Percentiles rank a stretch among this genome's conserved stretches.
Conservation (phyloP, 352 stramenopile species). For the Phytophthora capsici region DNA sequence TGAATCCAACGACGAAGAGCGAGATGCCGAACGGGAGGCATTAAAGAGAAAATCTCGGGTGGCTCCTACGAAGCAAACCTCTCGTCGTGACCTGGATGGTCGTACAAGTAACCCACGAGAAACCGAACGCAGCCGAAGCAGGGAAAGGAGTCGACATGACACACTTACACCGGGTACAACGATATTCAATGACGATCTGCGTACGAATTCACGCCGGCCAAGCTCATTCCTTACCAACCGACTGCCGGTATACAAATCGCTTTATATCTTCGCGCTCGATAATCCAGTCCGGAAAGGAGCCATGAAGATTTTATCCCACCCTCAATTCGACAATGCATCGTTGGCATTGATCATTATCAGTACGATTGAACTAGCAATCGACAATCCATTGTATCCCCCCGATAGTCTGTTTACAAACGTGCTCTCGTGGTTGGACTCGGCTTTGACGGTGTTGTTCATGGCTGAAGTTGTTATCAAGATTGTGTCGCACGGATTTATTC, state of each 20-base stretch:
- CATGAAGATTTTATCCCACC: conserved; percentile 59
- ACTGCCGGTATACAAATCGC: conserved; percentile 39
- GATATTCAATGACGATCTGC: conserved; percentile 42
- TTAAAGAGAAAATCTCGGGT: conserved; percentile 43
- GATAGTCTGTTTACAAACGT: conserved; percentile 48
- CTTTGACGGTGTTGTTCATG: conserved; percentile 86
- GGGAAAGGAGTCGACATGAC: too few relatives aligned
- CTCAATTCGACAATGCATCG: conserved; percentile 79
- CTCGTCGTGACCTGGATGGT: conserved; percentile 18
- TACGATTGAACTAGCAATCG: conserved; percentile 73
- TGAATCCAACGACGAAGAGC: conserved; percentile 63
- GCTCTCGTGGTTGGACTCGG: conserved; percentile 69
- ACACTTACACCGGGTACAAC: conserved; percentile 7
- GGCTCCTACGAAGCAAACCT: conserved; percentile 19
- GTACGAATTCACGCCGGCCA: not conserved
- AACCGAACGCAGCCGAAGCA: conserved; percentile 10
- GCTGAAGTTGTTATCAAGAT: conserved; percentile 90
- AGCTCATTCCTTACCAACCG: conserved; percentile 14
- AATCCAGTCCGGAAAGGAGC: conserved; percentile 62
- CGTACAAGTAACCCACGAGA: conserved; percentile 16
- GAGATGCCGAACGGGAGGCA: conserved; percentile 45
- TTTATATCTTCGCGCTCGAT: conserved; percentile 49
- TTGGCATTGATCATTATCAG: conserved; percentile 78
- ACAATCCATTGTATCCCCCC: conserved; percentile 71
- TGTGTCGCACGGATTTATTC: conserved; percentile 77